Evolutionary conservation across 208 protist genomes (phyloP).

Genomic region (Trypanosomatidae sp.): DNA sequence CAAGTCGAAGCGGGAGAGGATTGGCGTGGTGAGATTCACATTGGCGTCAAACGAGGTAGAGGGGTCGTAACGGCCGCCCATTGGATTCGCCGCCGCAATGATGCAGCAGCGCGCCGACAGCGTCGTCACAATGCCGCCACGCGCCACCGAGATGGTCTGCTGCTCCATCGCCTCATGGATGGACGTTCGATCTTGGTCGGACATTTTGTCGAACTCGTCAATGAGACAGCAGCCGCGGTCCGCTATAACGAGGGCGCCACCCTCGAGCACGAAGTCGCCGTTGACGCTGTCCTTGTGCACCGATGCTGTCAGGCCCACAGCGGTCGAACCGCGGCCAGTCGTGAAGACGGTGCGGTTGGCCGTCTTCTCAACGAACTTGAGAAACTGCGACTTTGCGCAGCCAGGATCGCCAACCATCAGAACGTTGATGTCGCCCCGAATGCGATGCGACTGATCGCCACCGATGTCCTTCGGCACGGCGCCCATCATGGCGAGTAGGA

Average conservation of each 20-base stretch:
- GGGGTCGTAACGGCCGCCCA: slow-evolving; percentile 97
- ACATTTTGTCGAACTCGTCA: slow-evolving; percentile 99
- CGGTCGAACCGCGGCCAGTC: slow-evolving; percentile 98
- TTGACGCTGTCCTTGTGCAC: slow-evolving; percentile 98
- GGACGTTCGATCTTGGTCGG: slow-evolving; percentile 96
- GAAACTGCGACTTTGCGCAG: slow-evolving; percentile 96
- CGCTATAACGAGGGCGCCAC: slow-evolving; percentile 99
- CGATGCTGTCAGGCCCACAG: slow-evolving; percentile 98
- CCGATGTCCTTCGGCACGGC: slow-evolving; percentile 94
- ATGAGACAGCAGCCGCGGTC: slow-evolving; percentile 99
- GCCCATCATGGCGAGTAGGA: slow-evolving; percentile 98
- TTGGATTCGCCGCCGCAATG: slow-evolving; percentile 99
- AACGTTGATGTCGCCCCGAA: slow-evolving; percentile 99
- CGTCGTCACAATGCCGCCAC: slow-evolving; percentile 99
- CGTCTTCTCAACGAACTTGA: slow-evolving; percentile 99
- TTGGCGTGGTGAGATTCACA: slow-evolving; percentile 98
- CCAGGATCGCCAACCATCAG: slow-evolving; percentile 99
- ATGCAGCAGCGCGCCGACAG: slow-evolving; percentile 96
- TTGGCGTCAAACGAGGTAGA: slow-evolving; percentile 96
- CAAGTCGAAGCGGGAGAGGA: slow-evolving; percentile 99
- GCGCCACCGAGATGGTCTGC: slow-evolving; percentile 99
- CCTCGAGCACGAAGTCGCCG: slow-evolving; percentile 99
- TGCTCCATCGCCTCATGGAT: slow-evolving; percentile 99
- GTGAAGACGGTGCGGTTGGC: slow-evolving; percentile 98
- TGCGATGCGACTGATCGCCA: slow-evolving; percentile 94